These are phyloP conservation scores for Trematosphaeria pertusa DNA, from an alignment of 2,329 filamentous ascomycete genomes.

Conservation along the genomic window DNA sequence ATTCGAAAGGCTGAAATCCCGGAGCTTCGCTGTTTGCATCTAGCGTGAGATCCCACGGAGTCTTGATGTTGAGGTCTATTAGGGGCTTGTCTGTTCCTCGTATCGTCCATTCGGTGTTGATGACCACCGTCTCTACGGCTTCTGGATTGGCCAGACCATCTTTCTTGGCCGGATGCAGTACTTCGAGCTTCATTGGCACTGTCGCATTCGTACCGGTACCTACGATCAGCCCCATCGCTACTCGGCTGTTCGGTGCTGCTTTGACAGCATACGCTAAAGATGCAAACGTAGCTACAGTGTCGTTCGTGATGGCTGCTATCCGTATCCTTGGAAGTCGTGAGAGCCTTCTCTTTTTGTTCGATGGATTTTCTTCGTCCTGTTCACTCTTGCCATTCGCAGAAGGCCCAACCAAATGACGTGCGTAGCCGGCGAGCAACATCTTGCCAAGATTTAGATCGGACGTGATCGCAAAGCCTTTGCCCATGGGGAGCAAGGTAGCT, in stretches of 20 bases:
- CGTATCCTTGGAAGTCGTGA: constrained; percentile 67
- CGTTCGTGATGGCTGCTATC: constrained; percentile 80
- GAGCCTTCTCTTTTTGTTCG: constrained; percentile 39
- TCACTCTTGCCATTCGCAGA: constrained; percentile 41
- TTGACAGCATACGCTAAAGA: constrained; percentile 77
- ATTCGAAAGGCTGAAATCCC: constrained; percentile 83
- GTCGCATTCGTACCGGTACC: constrained; percentile 85
- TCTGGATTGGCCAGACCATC: constrained; percentile 38
- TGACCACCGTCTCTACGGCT: constrained; percentile 68
- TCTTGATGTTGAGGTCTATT: constrained; percentile 68
- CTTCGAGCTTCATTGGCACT: constrained; percentile 70
- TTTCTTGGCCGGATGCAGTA: constrained; percentile 69
- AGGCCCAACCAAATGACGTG: constrained; percentile 56
- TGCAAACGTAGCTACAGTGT: constrained; percentile 79
- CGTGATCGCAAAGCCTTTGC: constrained; percentile 72
- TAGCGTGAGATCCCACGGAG: constrained; percentile 72
- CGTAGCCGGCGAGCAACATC: constrained; percentile 66
- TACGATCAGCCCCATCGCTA: constrained; percentile 81
- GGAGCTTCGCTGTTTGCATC: constrained; percentile 72
- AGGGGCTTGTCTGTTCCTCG: constrained; percentile 75
- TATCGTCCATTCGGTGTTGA: constrained; percentile 88
- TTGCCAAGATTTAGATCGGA: constrained; percentile 67
- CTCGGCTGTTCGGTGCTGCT: constrained; percentile 66
- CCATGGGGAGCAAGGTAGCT: constrained; percentile 72
- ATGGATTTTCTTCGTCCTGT: constrained; percentile 12